Evolutionary conservation across 257 asterid species (phyloP).

Genomic region (Gentiana straminea): DNA sequence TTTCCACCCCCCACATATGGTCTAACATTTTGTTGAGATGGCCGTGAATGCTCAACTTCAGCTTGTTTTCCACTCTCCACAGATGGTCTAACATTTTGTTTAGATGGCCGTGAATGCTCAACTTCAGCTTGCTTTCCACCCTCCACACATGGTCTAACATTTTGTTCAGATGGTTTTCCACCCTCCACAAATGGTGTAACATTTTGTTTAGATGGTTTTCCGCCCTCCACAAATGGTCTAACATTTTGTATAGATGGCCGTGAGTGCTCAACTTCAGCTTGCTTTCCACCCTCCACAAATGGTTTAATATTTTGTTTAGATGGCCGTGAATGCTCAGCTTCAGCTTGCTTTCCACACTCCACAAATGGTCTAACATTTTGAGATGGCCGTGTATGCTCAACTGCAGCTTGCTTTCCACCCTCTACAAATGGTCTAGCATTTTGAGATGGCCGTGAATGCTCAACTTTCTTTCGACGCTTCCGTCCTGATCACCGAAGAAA

Average conservation of each 20-base stretch:
- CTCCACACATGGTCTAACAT: constrained; percentile 8
- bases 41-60: too few relatives aligned
- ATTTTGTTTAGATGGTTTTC: too few relatives aligned
- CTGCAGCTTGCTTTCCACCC: not conserved
- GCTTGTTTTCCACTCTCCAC: not conserved
- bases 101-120: constrained; percentile 11
- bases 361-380: too few relatives aligned
- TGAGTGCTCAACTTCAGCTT: too few relatives aligned
- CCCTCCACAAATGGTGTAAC: constrained; percentile 1
- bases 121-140: not conserved
- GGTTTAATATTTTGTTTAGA: constrained; percentile 13
- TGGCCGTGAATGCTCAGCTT: constrained; percentile 7
- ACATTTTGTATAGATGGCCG: too few relatives aligned
- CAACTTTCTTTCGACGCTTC: constrained; percentile 26
- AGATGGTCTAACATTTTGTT: constrained; percentile 10
- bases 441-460: not conserved
- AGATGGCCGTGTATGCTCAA: not conserved
- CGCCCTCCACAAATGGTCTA: too few relatives aligned
- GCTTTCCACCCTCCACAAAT: constrained; percentile 1
- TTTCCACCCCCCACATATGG: not conserved
- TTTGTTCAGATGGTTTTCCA: constrained; percentile 13
- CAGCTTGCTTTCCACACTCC: not conserved
- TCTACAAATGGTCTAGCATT: not conserved
- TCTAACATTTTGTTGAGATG: too few relatives aligned
- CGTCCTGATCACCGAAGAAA: constrained; percentile 16